Evolutionary conservation across 2,329 filamentous ascomycete species (phyloP), one percentile per base, ranked within the genome.

Genomic region (Colletotrichum falcatum): DNA sequence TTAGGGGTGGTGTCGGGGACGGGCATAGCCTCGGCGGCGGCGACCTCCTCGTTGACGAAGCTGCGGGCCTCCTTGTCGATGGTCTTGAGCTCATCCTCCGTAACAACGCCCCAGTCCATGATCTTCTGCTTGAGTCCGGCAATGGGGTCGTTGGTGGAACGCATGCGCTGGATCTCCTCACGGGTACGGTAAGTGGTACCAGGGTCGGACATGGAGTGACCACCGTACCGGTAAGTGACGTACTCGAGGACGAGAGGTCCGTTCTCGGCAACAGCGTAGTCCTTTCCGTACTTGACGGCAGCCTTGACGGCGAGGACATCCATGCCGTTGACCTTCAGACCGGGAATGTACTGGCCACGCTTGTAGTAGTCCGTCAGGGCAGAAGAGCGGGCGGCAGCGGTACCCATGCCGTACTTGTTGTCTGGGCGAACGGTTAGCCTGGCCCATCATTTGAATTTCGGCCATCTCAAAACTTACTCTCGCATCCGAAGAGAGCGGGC

Each of bases 341-440:
- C 96, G 69, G 96, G 95, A 76, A 99, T 99, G 88, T 98, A 99
- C 87, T 99, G 96, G 76, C 96, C 96, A 85, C 96, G 95, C 92
- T 98, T 98, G 91, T 99, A 98, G 91, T 99, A 99, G 84, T 99
- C 96, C 83, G 96, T 98, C 81, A 98, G 86, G 78, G 96, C 96
- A 72, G 96, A 95, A 72, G 96, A 95, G 79, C 96, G 94, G 84
- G 92, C 92, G 76, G 96, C 95, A 72, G 96, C 93, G 74, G 96
- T 99, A 85, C 96, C 96, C 96, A 99, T 99, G 83, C 96, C 96
- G 83, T 99, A 99, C 86, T 99, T 99, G 92, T 99, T 99, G 90
- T 99, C 95, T 97, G 66, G 23, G 37, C 28, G 42, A 44, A 20
- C 61, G 6, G 74, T 82, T 74, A 82, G 78, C 53, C 73, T 28